These are phyloP conservation scores for Priceomyces fermenticarens DNA, from an alignment of 805 yeast species.

Conservation along the genomic window DNA sequence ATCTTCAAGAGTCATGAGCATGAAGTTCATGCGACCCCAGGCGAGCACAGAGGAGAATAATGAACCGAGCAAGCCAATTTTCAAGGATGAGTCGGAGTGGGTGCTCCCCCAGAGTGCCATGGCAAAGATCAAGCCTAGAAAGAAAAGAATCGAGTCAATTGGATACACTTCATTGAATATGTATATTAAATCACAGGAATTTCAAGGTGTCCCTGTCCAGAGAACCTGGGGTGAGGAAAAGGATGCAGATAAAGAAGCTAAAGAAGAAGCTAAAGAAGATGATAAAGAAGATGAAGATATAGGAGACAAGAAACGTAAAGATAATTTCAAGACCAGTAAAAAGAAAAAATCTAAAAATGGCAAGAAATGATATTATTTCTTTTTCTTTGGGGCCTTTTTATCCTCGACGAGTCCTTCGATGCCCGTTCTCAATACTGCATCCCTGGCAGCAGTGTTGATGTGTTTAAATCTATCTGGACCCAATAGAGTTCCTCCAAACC, in stretches of 20 bases:
- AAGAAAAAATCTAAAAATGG: constrained; percentile 9
- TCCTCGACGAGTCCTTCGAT: neutral
- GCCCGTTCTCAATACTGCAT: constrained; percentile 64
- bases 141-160: constrained; percentile 24
- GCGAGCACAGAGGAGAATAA: constrained; percentile 36
- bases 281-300: constrained; percentile 3
- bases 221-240: constrained; percentile 15
- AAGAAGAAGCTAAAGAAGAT: too few relatives aligned
- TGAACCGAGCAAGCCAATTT: constrained; percentile 28
- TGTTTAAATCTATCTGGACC: constrained; percentile 96
- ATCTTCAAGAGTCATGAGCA: constrained; percentile 74
- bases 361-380: constrained; percentile 5
- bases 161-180: constrained; percentile 42
- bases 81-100: constrained; percentile 56
- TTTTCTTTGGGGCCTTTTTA: neutral
- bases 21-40: constrained; percentile 59
- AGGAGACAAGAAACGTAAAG: constrained; percentile 6
- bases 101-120: constrained; percentile 31
- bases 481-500: constrained; percentile 90
- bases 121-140: constrained; percentile 23
- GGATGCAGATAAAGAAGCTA: constrained; percentile 2
- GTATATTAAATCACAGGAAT: constrained; percentile 14
- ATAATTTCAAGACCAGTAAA: constrained; percentile 2
- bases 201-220: constrained; percentile 7
- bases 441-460: constrained; percentile 84